These are phyloP conservation scores for Pythium sp. DNA, from an alignment of 352 stramenopile species.

Conservation along the genomic window DNA sequence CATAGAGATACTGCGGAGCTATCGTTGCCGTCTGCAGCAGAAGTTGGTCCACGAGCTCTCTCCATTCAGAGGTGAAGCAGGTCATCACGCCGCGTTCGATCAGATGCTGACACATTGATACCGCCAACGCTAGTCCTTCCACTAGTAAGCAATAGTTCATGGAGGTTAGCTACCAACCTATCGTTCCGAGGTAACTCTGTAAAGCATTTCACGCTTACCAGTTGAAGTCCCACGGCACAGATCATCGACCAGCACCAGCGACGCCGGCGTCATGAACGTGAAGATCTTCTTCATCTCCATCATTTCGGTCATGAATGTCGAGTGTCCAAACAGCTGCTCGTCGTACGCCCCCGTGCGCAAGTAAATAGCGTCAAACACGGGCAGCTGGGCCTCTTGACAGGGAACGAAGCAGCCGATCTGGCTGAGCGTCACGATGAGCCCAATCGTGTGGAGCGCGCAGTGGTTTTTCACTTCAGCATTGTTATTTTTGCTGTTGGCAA, in stretches of 20 bases:
- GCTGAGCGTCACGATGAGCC: conserved; percentile 38
- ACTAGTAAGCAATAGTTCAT: conserved; percentile 11
- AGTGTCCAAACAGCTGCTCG: conserved; percentile 41
- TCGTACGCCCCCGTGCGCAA: conserved; percentile 43
- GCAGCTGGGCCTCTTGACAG: conserved; percentile 31
- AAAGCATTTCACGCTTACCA: conserved; percentile 15
- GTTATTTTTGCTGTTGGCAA: conserved; percentile 9
- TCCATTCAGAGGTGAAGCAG: conserved; percentile 34
- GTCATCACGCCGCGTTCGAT: conserved; percentile 24
- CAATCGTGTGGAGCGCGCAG: conserved; percentile 23
- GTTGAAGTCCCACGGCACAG: conserved; percentile 44
- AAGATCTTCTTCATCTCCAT: conserved; percentile 41
- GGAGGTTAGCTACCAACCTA: not conserved
- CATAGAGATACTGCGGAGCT: not conserved
- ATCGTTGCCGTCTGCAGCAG: not conserved
- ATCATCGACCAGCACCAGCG: conserved; percentile 53
- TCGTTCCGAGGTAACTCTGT: no score
- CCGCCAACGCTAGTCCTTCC: conserved; percentile 32
- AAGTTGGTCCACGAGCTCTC: conserved; percentile 21
- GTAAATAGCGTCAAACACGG: conserved; percentile 43
- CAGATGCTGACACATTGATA: conserved; percentile 32
- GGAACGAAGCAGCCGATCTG: conserved; percentile 67
- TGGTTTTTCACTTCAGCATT: not conserved
- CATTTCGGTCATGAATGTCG: conserved; percentile 62
- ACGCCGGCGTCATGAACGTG: conserved; percentile 23